Percentiles rank a stretch among this genome's conserved stretches.
Conservation (phyloP, 208 protist species). For the Wallacemonas sp. region DNA sequence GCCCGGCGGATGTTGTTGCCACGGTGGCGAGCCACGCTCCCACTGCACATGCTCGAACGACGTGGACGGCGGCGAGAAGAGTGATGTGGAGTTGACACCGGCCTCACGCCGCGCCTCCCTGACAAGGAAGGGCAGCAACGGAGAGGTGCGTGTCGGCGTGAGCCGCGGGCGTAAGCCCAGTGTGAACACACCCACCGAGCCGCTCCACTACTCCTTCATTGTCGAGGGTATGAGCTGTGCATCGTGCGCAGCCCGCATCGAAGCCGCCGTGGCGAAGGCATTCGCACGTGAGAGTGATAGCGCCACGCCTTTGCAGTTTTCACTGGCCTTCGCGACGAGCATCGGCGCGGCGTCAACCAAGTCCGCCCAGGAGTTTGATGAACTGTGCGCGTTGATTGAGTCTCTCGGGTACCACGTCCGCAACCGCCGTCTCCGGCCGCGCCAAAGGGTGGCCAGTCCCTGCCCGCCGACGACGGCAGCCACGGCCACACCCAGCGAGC, state of each 20-base stretch:
- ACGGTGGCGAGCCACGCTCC: no score
- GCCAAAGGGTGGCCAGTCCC: not conserved
- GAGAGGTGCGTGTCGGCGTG: no score
- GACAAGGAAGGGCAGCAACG: no score
- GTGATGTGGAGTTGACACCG: no score
- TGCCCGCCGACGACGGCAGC: not conserved
- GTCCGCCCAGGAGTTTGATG: not conserved
- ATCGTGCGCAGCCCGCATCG: constrained; percentile 57
- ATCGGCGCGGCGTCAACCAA: constrained; percentile 10
- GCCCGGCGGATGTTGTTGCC: constrained; percentile 3
- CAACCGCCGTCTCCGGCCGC: not conserved
- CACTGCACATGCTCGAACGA: no score
- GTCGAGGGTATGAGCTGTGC: constrained; percentile 75
- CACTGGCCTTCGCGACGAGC: constrained; percentile 34
- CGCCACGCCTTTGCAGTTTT: not conserved
- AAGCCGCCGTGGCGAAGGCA: constrained; percentile 8
- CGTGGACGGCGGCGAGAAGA: not conserved
- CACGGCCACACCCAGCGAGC: not conserved
- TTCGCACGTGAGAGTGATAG: constrained; percentile 13
- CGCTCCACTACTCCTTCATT: constrained; percentile 1
- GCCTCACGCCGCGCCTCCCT: no score
- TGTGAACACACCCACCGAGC: no score
- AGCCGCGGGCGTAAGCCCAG: no score
- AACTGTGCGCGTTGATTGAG: constrained; percentile 36
- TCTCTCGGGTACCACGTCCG: constrained; percentile 35